These are phyloP conservation scores for Melastoma malabathricum DNA, from an alignment of 345 rosid genomes.

Conservation along the genomic window DNA sequence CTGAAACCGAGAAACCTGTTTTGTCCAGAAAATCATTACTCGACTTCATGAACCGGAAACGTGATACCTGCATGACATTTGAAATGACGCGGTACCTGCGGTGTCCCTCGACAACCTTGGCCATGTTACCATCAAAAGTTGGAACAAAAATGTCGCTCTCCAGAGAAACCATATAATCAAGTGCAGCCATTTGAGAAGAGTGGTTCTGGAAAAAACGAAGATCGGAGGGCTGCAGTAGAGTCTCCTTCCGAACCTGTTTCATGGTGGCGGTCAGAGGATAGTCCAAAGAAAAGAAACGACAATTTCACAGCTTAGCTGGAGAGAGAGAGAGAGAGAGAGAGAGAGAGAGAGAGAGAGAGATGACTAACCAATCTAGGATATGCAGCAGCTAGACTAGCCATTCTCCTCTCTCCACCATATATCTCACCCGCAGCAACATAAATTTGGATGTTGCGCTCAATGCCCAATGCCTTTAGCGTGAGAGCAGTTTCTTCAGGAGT, in stretches of 20 bases:
- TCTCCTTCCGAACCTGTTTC: slow-evolving; percentile 36
- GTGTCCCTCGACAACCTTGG: slow-evolving; percentile 37
- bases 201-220: slow-evolving; percentile 23
- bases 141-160: slow-evolving; percentile 32
- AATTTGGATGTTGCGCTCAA: slow-evolving; percentile 25
- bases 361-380: slow-evolving; percentile 32
- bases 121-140: slow-evolving; percentile 21
- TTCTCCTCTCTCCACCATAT: slow-evolving; percentile 34
- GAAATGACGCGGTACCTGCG: slow-evolving; percentile 15
- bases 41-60: slow-evolving; percentile 27
- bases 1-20: slow-evolving; percentile 76
- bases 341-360: too few species aligned
- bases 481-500: slow-evolving; percentile 46
- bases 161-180: slow-evolving; percentile 30
- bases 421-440: slow-evolving; percentile 45
- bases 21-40: background rate
- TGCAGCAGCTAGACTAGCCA: slow-evolving; percentile 20
- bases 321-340: too few species aligned
- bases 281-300: slow-evolving; percentile 1
- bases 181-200: slow-evolving; percentile 32
- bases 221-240: slow-evolving; percentile 16
- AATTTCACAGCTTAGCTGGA: background rate
- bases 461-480: slow-evolving; percentile 24
- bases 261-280: slow-evolving; percentile 2
- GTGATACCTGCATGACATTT: background rate